phyloP scores from a whole-genome alignment of 495 filamentous ascomycete genomes.

The Letharia lupina region DNA sequence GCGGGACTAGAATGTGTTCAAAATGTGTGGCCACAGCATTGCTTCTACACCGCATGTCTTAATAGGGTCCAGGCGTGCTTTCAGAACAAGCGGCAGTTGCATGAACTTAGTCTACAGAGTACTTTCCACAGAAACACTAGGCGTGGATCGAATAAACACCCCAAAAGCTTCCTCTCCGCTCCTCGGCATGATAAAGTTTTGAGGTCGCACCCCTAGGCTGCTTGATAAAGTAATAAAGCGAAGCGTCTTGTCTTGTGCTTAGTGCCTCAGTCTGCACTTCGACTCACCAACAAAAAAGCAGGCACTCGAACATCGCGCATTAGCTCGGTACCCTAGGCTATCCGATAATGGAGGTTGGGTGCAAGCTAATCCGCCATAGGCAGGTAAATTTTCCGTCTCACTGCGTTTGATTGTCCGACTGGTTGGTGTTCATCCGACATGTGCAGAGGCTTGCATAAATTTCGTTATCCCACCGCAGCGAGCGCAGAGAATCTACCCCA shows the following conservation, averaged over 20 bases:
- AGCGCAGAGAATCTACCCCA: background rate
- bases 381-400: background rate
- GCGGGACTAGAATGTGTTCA: background rate
- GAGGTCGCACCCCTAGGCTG: no score
- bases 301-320: background rate
- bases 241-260: background rate
- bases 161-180: no score
- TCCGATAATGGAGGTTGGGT: background rate
- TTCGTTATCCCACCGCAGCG: background rate
- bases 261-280: no score
- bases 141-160: background rate
- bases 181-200: no score
- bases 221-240: background rate
- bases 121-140: background rate
- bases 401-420: background rate
- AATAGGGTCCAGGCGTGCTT: background rate
- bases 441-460: slow-evolving; percentile 17
- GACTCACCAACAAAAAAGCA: background rate
- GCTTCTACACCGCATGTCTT: background rate
- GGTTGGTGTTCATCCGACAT: background rate
- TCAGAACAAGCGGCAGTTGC: background rate
- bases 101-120: background rate
- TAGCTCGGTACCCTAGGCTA: background rate
- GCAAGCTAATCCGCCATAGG: background rate
- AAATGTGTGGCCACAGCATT: background rate